Percentiles rank a stretch among this genome's conserved stretches.
Evolutionary conservation across 2,329 filamentous ascomycete species (phyloP).

Genomic region (Calonectria fujianensis): DNA sequence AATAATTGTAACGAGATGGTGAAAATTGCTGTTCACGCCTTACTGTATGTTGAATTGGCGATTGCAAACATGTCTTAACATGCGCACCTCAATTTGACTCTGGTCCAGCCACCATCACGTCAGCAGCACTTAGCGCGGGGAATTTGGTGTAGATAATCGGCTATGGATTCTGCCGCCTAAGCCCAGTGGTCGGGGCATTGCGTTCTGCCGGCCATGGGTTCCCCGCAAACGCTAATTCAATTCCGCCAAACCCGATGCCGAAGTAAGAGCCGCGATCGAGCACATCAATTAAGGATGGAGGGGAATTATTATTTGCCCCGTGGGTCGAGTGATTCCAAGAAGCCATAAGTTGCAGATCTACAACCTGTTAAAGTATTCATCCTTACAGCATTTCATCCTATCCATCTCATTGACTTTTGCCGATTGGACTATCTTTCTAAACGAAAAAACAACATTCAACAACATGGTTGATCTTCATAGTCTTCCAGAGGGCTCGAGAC

Average conservation of each 20-base stretch:
- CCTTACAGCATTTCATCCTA: too few species aligned
- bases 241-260: neutral
- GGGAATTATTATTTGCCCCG: slow-evolving; percentile 10
- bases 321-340: too few species aligned
- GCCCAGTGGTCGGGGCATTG: neutral
- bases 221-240: slow-evolving; percentile 1
- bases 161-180: slow-evolving; percentile 32
- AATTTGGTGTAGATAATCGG: neutral
- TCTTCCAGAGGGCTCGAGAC: slow-evolving; percentile 48
- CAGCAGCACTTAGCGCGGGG: neutral
- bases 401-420: neutral
- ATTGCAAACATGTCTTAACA: neutral
- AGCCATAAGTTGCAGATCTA: neutral
- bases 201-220: slow-evolving; percentile 11
- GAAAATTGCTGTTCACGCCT: neutral
- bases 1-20: too few species aligned
- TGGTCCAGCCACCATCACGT: neutral
- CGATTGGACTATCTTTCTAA: neutral
- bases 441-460: neutral
- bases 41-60: neutral
- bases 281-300: neutral
- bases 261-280: slow-evolving; percentile 1
- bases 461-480: slow-evolving; percentile 41
- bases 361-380: neutral
- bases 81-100: neutral